Evolutionary conservation across 331 rosid species (phyloP), one percentile per base, ranked within the genome.

Genomic region (Pyrus hybrid): DNA sequence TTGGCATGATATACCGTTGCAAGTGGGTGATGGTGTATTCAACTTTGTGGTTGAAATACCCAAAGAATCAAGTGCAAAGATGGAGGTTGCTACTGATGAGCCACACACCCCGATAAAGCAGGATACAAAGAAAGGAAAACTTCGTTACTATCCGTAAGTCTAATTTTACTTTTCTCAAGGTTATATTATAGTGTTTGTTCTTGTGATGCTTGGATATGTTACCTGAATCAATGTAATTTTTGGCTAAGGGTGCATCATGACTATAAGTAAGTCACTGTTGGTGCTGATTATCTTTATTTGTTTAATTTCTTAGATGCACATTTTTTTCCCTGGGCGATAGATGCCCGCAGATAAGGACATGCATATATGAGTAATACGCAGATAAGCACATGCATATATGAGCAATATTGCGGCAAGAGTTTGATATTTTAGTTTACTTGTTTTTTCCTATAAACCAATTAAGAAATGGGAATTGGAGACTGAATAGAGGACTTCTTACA

Each of bases 21-120:
- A 79, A 79, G 69, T 85, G 77, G 97, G 93, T 43, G 85, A 85
- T 77, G 97, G 87, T 58, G 65, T 80, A 33, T 95, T 90, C 80
- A 92, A 89, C 88, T 87, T 65, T 68, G 67, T 95, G 73, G 93
- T 91, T 61, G 99, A 95, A 76, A 95, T 95, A 75, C 97, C 99
- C 16, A 92, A 95, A 88, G 98, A 95, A 85, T 87, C 97, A 30
- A 92, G 90, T 74, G 98, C 99, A 54, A 95, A 95, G 87, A 95
- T 95, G 99, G 99, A 95, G 91, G 83, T 95, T 82, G 99, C 99
- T 65, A 95, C 99, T 25, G 97, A 89, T 37, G 99, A 95, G 82
- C 80, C 87, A 20, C 75, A 77, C 83, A 95, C 98, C 80, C 99
- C 99, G 29, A 91, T 95, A 51, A 95, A 95, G 83, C 99, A 95